These are phyloP conservation scores for Amanita polypyramis DNA, from an alignment of 768 basidiomycete genomes.

Conservation along the genomic window DNA sequence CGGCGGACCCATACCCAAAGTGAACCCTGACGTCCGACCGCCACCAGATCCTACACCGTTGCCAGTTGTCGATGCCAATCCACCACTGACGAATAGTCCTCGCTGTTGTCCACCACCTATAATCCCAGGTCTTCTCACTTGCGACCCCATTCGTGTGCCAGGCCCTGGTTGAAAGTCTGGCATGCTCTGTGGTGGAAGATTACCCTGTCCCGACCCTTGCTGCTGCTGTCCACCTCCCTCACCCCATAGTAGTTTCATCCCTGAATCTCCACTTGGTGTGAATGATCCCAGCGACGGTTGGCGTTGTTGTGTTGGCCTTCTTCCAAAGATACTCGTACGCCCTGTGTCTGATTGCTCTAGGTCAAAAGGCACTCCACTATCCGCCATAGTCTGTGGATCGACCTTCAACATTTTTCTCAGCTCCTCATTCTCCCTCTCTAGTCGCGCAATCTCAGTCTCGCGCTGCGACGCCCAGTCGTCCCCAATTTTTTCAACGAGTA, in stretches of 20 bases:
- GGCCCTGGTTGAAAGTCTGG: constrained; percentile 44
- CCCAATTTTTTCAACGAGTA: constrained; percentile 30
- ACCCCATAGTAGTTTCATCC: constrained; percentile 21
- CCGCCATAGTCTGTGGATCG: constrained; percentile 42
- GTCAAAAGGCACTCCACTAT: constrained; percentile 43
- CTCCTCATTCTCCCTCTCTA: constrained; percentile 76
- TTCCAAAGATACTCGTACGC: constrained; percentile 20
- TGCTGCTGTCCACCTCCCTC: constrained; percentile 20
- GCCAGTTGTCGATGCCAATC: constrained; percentile 10
- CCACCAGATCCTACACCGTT: background rate
- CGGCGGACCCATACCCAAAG: constrained; percentile 16
- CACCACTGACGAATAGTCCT: constrained; percentile 22
- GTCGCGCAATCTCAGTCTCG: constrained; percentile 74
- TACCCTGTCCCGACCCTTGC: constrained; percentile 16
- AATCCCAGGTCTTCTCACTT: constrained; percentile 46
- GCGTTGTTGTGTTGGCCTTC: constrained; percentile 13
- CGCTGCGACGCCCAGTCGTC: constrained; percentile 83
- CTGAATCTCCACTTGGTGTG: constrained; percentile 11
- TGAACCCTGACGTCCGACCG: constrained; percentile 1
- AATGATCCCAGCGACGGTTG: constrained; percentile 8
- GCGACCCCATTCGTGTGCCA: constrained; percentile 41
- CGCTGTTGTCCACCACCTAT: constrained; percentile 37
- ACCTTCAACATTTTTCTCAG: constrained; percentile 71
- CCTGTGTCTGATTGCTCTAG: constrained; percentile 34
- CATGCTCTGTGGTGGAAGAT: constrained; percentile 30